Base-by-base conservation (phyloP, 306 rosid species). In the Quercus alba region DNA sequence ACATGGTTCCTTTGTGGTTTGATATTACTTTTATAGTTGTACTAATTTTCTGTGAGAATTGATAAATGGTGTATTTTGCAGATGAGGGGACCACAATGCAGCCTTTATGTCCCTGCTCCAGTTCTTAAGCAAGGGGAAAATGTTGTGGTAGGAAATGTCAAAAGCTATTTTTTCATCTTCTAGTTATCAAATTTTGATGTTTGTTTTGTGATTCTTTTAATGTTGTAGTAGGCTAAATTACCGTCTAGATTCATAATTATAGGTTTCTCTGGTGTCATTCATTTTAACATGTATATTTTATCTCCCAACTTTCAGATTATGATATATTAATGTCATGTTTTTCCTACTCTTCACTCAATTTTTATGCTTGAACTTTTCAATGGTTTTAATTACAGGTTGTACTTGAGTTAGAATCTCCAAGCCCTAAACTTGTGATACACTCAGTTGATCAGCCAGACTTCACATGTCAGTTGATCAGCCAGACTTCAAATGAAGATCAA, bases 51-150 rank as follows among this genome's bases (percentile, higher is more conserved):
- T 73, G 49, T 19, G 54, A 79, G 61, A 62, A 80, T 75, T 73
- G 54, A 49, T 49, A 49, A 49, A 49, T 49, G 79, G 38, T 61
- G 74, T 49, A 70, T 85, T 63, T 75, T 73, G 79, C 87, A 95
- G 99, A 78, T 54, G 63, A 83, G 56, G 78, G 99, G 99, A 77
- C 98, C 99, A 44, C 98, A 95, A 73, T 95, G 99, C 93, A 93
- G 76, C 82, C 94, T 95, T 61, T 95, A 95, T 55, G 85, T 91
- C 77, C 99, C 99, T 73, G 97, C 98, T 63, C 98, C 96, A 44
- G 12, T 91, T 82, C 98, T 95, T 77, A 79, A 78, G 80, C 87
- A 77, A 35, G 97, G 96, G 76, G 80, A 87, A 74, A 93, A 95
- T 81, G 8, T 62, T 73, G 79, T 95, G 98, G 98, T 95, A 93